Base-by-base conservation (phyloP, 148 eudicot genomes). In the Vaccinium macrocarpon region DNA sequence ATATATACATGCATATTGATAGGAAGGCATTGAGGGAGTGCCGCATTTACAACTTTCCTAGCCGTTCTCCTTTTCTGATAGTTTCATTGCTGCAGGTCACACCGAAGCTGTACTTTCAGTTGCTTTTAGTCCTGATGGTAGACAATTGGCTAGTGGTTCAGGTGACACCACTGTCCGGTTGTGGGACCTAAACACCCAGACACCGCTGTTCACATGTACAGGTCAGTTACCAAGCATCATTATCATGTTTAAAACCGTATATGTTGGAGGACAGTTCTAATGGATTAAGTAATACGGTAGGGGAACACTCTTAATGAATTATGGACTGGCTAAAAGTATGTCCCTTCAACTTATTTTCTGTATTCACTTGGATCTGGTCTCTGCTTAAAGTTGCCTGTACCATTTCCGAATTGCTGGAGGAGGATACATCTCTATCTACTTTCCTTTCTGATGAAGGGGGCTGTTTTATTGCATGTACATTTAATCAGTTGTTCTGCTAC, bases 141-240 rank as follows among this genome's bases (percentile, higher is more conserved):
- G 89, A 76, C 97, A 94, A n/a, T 85, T 96, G 88, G 98, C 99
- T 46, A 93, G 95, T 90, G 97, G 99, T 42, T 97, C 99, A 32
- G 99, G 99, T 66, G 99, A 97, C 87, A 97, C 99, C 14, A 95
- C 97, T 75, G 98, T 97, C 53, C 92, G 98, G 68, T 85, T 97
- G 21, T 97, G 99, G 99, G 99, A 97, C 91, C 87, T 93, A 19
- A 89, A 86, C 83, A 96, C 98, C 23, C 98, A 95, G 87, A 95
- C 99, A 55, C 99, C 99, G 50, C 75, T 95, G 90, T 92, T 88
- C 86, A 93, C 96, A 15, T 97, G 99, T 85, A 91, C 93, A 93
- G 99, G 99, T 96, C 46, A 83, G 76, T 59, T 61, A 59, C 72
- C 35, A 42, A 8, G 13, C 18, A 25, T 8, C 19, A 59, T 10